These are phyloP conservation scores for Lactarius trivialis DNA, from an alignment of 768 basidiomycete genomes.

Conservation along the genomic window DNA sequence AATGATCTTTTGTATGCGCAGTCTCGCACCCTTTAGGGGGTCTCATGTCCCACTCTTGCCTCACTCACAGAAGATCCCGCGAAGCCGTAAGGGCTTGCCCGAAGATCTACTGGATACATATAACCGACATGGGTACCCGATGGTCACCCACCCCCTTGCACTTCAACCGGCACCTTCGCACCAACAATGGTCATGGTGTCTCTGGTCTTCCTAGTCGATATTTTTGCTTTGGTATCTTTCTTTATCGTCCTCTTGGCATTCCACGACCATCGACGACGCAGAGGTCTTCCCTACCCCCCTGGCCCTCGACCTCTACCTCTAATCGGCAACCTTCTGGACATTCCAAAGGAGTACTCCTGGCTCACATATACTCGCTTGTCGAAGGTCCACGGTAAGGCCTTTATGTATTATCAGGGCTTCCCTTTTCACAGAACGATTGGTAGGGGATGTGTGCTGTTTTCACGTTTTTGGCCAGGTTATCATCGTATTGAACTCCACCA, in stretches of 20 bases:
- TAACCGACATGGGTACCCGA: background rate
- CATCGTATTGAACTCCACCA: constrained; percentile 42
- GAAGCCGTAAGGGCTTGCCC: background rate
- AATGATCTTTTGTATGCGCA: background rate
- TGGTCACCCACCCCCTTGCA: background rate
- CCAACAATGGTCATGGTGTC: background rate
- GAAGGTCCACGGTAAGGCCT: background rate
- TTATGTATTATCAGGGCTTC: background rate
- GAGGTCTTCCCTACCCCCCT: background rate
- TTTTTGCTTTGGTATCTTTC: background rate
- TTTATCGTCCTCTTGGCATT: background rate
- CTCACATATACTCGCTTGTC: background rate
- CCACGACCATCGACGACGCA: background rate
- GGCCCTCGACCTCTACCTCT: background rate
- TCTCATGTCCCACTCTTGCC: background rate
- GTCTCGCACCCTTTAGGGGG: background rate
- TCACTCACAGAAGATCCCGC: background rate
- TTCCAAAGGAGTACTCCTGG: constrained; percentile 3
- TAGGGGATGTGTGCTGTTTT: constrained; percentile 16
- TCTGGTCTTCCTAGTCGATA: background rate
- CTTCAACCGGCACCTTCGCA: background rate
- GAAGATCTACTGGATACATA: background rate
- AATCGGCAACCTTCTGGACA: background rate
- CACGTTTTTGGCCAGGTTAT: constrained; percentile 41
- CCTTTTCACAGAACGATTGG: background rate